Evolutionary conservation across 306 rosid species (phyloP).

Genomic region (Amphicarpaea edgeworthii): DNA sequence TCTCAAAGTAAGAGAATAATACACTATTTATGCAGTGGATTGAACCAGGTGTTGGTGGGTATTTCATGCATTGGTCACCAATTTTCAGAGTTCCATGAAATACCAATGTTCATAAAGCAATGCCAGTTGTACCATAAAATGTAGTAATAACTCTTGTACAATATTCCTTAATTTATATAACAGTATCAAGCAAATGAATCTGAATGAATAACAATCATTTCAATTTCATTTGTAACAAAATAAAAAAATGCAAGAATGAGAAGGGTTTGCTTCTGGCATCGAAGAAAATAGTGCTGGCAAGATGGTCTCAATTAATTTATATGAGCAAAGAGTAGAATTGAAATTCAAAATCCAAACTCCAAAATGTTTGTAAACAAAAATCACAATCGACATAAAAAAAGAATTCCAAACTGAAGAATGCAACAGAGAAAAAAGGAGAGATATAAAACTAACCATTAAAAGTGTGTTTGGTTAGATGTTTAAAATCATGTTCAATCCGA

Average conservation of each 20-base stretch:
- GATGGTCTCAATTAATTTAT: neutral
- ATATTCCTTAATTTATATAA: too few species aligned
- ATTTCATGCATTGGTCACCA: slow-evolving; percentile 45
- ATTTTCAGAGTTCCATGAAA: slow-evolving; percentile 16
- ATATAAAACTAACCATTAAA: too few species aligned
- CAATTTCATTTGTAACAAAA: too few species aligned
- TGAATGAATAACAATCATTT: too few species aligned
- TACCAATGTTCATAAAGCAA: neutral
- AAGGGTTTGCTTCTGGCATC: neutral
- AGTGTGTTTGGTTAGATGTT: too few species aligned
- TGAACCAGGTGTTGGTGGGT: slow-evolving; percentile 32
- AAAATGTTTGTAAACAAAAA: neutral
- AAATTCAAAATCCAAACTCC: slow-evolving; percentile 1
- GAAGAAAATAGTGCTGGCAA: neutral
- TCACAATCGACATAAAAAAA: neutral
- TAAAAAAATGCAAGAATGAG: too few species aligned
- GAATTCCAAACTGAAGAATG: too few species aligned
- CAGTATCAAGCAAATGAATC: too few species aligned
- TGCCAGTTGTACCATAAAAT: neutral
- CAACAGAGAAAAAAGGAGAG: too few species aligned
- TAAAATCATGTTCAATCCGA: too few species aligned
- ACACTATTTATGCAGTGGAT: too few species aligned
- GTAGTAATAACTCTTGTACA: neutral
- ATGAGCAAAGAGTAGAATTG: neutral
- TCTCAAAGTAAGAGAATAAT: too few species aligned